Evolutionary conservation across 2,329 filamentous ascomycete genomes (phyloP).

Genomic region (Parastagonospora avenae): DNA sequence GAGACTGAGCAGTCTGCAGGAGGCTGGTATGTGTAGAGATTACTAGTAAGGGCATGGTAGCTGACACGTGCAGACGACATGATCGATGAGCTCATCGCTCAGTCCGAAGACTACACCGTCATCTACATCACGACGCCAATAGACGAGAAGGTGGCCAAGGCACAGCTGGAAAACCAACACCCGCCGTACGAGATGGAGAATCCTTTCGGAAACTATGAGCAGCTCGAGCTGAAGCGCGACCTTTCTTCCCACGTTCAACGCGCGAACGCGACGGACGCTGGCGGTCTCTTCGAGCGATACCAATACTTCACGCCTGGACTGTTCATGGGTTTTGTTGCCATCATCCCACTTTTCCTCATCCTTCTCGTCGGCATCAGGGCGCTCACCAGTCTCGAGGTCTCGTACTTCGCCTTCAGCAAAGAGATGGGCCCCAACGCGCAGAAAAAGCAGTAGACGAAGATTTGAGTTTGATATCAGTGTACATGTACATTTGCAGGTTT

Average conservation of each 20-base stretch:
- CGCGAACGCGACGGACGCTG: constrained; percentile 29
- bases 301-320: constrained; percentile 91
- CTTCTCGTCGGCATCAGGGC: constrained; percentile 78
- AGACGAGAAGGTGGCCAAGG: constrained; percentile 32
- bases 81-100: constrained; percentile 31
- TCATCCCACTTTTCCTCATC: constrained; percentile 75
- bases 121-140: constrained; percentile 72
- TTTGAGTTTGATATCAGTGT: neutral
- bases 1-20: constrained; percentile 18
- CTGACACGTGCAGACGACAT: constrained; percentile 25
- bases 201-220: constrained; percentile 65
- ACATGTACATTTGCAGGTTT: constrained; percentile 1
- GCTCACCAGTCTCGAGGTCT: constrained; percentile 80
- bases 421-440: constrained; percentile 88
- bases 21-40: constrained; percentile 19
- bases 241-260: constrained; percentile 44
- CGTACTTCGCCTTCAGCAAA: constrained; percentile 95
- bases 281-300: constrained; percentile 82
- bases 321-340: constrained; percentile 81
- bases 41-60: neutral
- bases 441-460: constrained; percentile 69
- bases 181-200: constrained; percentile 66
- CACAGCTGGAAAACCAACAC: constrained; percentile 23
- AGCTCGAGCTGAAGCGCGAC: constrained; percentile 77
- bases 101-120: constrained; percentile 67